Evolutionary conservation across 331 rosid species (phyloP).

Genomic region (Rhamnella rubrinervis): DNA sequence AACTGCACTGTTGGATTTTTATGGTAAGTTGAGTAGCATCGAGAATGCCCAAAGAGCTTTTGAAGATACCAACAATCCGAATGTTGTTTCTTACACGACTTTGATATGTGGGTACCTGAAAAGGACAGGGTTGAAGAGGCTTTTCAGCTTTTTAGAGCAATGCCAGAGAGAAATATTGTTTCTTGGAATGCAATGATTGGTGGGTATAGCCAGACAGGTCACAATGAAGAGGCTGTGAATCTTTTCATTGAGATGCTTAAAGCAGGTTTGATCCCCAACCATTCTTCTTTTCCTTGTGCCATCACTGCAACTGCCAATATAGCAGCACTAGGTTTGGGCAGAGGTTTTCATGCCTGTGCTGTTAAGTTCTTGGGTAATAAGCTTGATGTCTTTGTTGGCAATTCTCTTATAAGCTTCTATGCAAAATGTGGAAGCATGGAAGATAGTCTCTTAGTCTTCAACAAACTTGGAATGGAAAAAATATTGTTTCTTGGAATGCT

Average conservation of each 20-base stretch:
- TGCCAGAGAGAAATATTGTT: slow-evolving; percentile 76
- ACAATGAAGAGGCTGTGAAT: slow-evolving; percentile 74
- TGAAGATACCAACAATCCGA: slow-evolving; percentile 51
- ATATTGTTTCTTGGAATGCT: slow-evolving; percentile 86
- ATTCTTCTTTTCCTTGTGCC: slow-evolving; percentile 81
- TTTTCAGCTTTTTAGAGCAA: slow-evolving; percentile 45
- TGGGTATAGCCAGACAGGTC: slow-evolving; percentile 84
- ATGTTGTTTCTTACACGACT: slow-evolving; percentile 85
- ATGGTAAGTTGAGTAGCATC: slow-evolving; percentile 57
- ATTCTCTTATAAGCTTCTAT: slow-evolving; percentile 77
- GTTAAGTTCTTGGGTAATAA: slow-evolving; percentile 71
- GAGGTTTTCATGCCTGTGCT: slow-evolving; percentile 77
- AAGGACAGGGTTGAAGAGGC: slow-evolving; percentile 60
- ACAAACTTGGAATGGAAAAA: slow-evolving; percentile 44
- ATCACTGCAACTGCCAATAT: slow-evolving; percentile 72
- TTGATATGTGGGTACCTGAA: slow-evolving; percentile 70
- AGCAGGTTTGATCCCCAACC: slow-evolving; percentile 61
- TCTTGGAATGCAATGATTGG: slow-evolving; percentile 91
- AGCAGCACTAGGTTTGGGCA: slow-evolving; percentile 75
- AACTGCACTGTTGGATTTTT: slow-evolving; percentile 74
- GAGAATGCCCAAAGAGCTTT: slow-evolving; percentile 62
- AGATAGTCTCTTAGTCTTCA: slow-evolving; percentile 61
- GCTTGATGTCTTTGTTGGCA: slow-evolving; percentile 60
- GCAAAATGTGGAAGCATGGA: slow-evolving; percentile 94
- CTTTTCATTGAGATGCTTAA: slow-evolving; percentile 65